These are phyloP conservation scores for Aegilops bicornis DNA, from an alignment of 176 grass and related monocot species.

Conservation along the genomic window DNA sequence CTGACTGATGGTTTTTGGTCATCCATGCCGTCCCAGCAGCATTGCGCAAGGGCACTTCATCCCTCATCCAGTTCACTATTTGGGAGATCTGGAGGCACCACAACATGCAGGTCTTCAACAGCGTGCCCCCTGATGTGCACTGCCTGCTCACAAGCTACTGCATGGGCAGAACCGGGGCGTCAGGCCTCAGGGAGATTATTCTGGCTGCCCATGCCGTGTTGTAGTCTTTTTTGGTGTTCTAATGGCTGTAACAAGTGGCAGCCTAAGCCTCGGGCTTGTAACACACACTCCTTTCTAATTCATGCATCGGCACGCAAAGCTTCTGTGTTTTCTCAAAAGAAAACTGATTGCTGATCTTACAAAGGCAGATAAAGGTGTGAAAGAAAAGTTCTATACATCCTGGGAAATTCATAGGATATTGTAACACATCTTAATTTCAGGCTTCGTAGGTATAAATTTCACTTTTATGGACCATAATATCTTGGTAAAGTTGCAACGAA, in stretches of 20 bases:
- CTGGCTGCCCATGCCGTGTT: neutral
- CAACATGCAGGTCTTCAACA: neutral
- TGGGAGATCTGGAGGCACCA: neutral
- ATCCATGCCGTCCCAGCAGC: neutral
- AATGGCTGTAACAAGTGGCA: neutral
- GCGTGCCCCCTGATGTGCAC: neutral
- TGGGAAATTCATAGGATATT: slow-evolving; percentile 4
- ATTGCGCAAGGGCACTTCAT: neutral
- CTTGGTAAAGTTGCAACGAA: neutral
- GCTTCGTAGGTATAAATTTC: neutral
- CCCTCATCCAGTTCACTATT: neutral
- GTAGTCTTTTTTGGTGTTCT: neutral
- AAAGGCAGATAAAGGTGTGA: neutral
- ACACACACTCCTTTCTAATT: neutral
- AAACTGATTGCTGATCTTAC: neutral
- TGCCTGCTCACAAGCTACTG: neutral
- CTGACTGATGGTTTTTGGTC: neutral
- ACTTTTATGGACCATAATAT: neutral
- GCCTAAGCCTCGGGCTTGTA: no score
- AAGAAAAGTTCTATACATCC: neutral
- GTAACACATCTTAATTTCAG: neutral
- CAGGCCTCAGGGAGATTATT: neutral
- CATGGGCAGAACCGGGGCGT: neutral
- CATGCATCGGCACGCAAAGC: neutral
- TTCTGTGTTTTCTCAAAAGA: neutral